A percentile compares a stretch with the other conserved stretches of the same genome.
Conservation (phyloP, 441 rosid genomes). For the Erodium moschatum region DNA sequence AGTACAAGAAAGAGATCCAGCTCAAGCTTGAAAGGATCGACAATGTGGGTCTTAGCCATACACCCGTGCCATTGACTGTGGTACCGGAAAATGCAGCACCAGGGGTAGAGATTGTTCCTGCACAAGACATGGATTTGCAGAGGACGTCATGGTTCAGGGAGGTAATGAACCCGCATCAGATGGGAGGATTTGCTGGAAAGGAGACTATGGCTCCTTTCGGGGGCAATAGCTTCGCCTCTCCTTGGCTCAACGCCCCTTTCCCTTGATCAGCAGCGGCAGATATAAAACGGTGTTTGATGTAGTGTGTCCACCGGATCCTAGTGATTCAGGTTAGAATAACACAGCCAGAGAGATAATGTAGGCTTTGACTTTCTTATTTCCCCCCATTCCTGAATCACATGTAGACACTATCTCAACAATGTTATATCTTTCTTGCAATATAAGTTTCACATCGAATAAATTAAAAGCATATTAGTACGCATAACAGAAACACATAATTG, state of each 20-base stretch:
- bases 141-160: not conserved
- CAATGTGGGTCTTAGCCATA: not conserved
- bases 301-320: too few relatives aligned
- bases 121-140: not conserved
- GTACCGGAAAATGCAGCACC: not conserved
- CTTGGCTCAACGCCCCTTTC: not conserved
- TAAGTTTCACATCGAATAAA: too few relatives aligned
- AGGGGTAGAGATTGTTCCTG: not conserved
- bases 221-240: not conserved
- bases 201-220: not conserved
- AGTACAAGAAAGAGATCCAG: not conserved
- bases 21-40: not conserved
- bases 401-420: not conserved
- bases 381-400: not conserved
- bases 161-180: not conserved
- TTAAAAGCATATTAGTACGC: too few relatives aligned
- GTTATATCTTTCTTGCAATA: too few relatives aligned
- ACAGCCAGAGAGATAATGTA: not conserved
- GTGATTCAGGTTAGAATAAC: not conserved
- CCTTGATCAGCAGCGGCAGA: not conserved
- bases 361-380: not conserved
- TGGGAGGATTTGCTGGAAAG: not conserved
- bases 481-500: too few relatives aligned
- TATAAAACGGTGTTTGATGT: not conserved
- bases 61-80: not conserved